Evolutionary conservation across 257 asterid genomes (phyloP).

Genomic region (Solanum sparsipilum): DNA sequence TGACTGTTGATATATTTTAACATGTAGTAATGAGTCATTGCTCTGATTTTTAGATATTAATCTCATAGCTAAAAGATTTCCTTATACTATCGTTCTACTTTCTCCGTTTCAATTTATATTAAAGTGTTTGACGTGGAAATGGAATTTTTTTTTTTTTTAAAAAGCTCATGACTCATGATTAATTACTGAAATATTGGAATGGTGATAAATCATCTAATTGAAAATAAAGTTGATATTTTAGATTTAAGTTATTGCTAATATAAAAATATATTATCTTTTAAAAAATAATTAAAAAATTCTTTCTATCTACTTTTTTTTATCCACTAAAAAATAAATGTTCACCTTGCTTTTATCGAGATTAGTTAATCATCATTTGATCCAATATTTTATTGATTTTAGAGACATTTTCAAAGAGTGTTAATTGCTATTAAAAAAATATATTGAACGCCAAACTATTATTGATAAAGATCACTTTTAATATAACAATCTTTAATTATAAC

Average conservation of each 20-base stretch:
- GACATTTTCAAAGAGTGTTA: no score
- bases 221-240: not conserved
- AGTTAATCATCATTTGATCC: no score
- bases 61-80: not conserved
- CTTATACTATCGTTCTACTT: no score
- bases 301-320: no score
- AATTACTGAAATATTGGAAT: not conserved
- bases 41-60: not conserved
- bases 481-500: no score
- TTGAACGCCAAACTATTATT: no score
- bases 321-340: not conserved
- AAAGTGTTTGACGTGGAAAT: no score
- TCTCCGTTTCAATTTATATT: no score
- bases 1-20: not conserved
- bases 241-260: not conserved
- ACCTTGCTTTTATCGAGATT: not conserved
- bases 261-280: not conserved
- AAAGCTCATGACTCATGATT: not conserved
- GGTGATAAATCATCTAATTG: not conserved
- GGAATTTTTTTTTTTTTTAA: rapidly evolving
- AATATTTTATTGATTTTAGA: no score
- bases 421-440: no score
- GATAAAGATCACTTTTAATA: no score
- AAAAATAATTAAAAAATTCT: not conserved
- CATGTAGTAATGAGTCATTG: not conserved